A percentile compares a stretch with the other conserved stretches of the same genome.
phyloP scores from a whole-genome alignment of 352 stramenopile species.

The Phytophthora nicotianae region DNA sequence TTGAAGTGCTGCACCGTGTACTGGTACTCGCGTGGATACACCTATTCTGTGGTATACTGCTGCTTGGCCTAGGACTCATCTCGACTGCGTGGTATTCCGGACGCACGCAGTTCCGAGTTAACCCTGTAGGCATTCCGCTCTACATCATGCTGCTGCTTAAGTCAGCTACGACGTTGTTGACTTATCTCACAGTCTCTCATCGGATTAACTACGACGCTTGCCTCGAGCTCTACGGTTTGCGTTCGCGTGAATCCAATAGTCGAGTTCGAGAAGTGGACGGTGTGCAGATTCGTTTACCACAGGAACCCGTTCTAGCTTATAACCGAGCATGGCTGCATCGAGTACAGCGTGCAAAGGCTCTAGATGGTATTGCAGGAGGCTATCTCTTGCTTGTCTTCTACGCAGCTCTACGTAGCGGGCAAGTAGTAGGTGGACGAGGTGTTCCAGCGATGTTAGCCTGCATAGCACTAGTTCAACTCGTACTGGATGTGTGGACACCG shows the following conservation, averaged over 20 bases:
- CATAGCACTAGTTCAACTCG: constrained; percentile 49
- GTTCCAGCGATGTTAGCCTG: constrained; percentile 49
- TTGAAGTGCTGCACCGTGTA: constrained; percentile 75
- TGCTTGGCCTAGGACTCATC: constrained; percentile 59
- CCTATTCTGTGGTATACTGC: constrained; percentile 51
- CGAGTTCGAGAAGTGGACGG: constrained; percentile 37
- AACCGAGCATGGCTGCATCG: constrained; percentile 66
- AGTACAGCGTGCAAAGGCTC: constrained; percentile 59
- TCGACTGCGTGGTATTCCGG: constrained; percentile 47
- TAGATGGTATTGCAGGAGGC: constrained; percentile 56
- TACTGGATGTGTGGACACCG: constrained; percentile 71
- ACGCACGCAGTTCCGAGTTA: constrained; percentile 55
- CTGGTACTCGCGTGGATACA: constrained; percentile 77
- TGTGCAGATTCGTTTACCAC: constrained; percentile 32
- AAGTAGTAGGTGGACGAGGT: constrained; percentile 50
- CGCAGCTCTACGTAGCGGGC: constrained; percentile 59
- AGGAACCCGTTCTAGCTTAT: constrained; percentile 71
- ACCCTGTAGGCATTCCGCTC: constrained; percentile 58
- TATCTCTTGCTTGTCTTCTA: constrained; percentile 82
- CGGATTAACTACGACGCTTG: constrained; percentile 69
- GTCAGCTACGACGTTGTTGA: constrained; percentile 53
- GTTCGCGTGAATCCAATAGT: constrained; percentile 27
- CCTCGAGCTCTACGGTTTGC: constrained; percentile 52
- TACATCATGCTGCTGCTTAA: constrained; percentile 70
- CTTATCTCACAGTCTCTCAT: constrained; percentile 60